phyloP scores from a whole-genome alignment of 768 basidiomycete species.

The Tulasnella sp. region DNA sequence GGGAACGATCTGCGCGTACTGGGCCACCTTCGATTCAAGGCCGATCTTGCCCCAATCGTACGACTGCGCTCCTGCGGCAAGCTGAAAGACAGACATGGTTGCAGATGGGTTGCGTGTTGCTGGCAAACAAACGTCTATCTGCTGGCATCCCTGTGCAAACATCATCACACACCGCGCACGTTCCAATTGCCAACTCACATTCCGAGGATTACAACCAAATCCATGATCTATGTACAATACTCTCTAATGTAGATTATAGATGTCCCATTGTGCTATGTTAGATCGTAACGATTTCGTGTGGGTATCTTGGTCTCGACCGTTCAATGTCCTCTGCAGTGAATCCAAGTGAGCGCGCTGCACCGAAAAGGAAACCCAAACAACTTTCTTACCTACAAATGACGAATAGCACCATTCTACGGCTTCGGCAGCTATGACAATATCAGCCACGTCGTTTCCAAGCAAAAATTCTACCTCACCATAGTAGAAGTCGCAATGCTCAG shows the following conservation, averaged over 20 bases:
- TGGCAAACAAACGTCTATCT: not conserved
- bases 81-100: constrained; percentile 49
- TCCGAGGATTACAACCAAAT: not conserved
- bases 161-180: not conserved
- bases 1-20: constrained; percentile 45
- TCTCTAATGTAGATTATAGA: too few species aligned
- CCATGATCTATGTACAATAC: not conserved
- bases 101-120: not conserved
- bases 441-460: constrained; percentile 22
- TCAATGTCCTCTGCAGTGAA: constrained; percentile 15
- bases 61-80: constrained; percentile 70
- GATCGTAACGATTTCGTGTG: not conserved
- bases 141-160: not conserved
- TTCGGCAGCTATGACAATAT: constrained; percentile 28
- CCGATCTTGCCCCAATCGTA: constrained; percentile 96
- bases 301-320: not conserved
- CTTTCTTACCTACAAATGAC: constrained; percentile 11
- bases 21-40: constrained; percentile 69
- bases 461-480: constrained; percentile 14
- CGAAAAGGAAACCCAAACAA: not conserved
- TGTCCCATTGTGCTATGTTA: too few species aligned
- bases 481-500: constrained; percentile 29
- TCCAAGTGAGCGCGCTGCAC: not conserved
- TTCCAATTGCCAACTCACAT: not conserved
- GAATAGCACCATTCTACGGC: constrained; percentile 35